A percentile compares a stretch with the other conserved stretches of the same genome.
phyloP scores from a whole-genome alignment of 495 filamentous ascomycete genomes.

The Barbatosphaeria neglecta region DNA sequence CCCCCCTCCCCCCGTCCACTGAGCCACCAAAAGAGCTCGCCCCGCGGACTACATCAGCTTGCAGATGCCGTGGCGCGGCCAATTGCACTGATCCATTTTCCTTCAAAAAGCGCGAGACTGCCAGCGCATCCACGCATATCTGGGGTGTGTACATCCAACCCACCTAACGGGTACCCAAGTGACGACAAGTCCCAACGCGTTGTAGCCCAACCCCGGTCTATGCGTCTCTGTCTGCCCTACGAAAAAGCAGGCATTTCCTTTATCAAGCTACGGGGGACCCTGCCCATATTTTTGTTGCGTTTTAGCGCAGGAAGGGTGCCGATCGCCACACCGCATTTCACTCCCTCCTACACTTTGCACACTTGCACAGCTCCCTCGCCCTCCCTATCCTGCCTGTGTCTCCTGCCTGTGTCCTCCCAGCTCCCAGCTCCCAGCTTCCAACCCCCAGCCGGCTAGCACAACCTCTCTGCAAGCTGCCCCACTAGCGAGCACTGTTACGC shows the following conservation, averaged over 20 bases:
- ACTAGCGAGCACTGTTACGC: no score
- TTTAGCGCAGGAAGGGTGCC: not conserved
- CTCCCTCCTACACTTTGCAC: no score
- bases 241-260: no score
- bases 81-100: constrained; percentile 35
- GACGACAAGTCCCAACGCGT: constrained; percentile 30
- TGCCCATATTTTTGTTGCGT: not conserved
- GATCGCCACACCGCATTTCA: no score
- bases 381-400: no score
- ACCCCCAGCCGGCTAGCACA: no score
- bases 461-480: no score
- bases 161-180: constrained; percentile 38
- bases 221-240: no score
- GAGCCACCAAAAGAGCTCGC: constrained; percentile 32
- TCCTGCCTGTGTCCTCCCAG: no score
- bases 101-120: constrained; percentile 38
- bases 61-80: constrained; percentile 46
- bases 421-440: no score
- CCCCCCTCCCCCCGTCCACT: constrained; percentile 21
- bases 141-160: constrained; percentile 38
- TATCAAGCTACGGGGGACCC: constrained; percentile 7
- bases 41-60: constrained; percentile 44
- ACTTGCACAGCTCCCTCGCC: not conserved
- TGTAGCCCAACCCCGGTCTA: constrained; percentile 20
- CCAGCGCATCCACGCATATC: constrained; percentile 48